Evolutionary conservation across 202 grass and related monocot species (phyloP), one percentile per base, ranked within the genome.

Genomic region (Dendrocalamus latiflorus): DNA sequence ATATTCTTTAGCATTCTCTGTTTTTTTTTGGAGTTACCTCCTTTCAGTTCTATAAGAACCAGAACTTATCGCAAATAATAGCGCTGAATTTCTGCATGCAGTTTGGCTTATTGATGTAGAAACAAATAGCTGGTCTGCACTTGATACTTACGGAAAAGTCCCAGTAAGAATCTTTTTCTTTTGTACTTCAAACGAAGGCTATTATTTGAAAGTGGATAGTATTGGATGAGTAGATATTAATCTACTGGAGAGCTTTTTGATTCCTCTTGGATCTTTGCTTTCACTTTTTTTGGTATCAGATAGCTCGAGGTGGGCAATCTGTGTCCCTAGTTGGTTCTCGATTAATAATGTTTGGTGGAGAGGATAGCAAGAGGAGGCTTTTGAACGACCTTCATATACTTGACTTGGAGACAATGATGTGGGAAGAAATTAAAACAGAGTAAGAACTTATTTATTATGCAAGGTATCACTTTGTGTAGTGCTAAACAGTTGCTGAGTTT

Each of bases 101-200:
- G 95, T 95, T 72, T 98, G 89, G 91, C 90, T 91, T 74, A 95
- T 98, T 82, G 91, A 95, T 95, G n/a, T n/a, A n/a, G n/a, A n/a
- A n/a, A n/a, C n/a, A n/a, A n/a, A n/a, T n/a, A n/a, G n/a, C n/a
- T n/a, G 89, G 85, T 95, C 87, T 57, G 28, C 81, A 81, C 61
- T 93, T 71, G 65, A 88, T 84, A 93, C 93, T 56, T 78, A 90
- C 43, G 95, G 95, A 67, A 74, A 89, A 90, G 75, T 91, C 28
- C 95, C 95, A 72, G 95, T 98, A 98, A 93, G 88, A 60, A 65
- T 73, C 2, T 20, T 82, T 67, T 81, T 80, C 45, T 87, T 74
- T 22, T 85, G 38, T 3, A 36, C n/a, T 68, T 68, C n/a, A 81
- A 61, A 68, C 8, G 2, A n/a, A n/a, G 1, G 6, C 0, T 53